Evolutionary conservation across 768 basidiomycete species (phyloP), one percentile per base, ranked within the genome.

Genomic region (Russula virescens): DNA sequence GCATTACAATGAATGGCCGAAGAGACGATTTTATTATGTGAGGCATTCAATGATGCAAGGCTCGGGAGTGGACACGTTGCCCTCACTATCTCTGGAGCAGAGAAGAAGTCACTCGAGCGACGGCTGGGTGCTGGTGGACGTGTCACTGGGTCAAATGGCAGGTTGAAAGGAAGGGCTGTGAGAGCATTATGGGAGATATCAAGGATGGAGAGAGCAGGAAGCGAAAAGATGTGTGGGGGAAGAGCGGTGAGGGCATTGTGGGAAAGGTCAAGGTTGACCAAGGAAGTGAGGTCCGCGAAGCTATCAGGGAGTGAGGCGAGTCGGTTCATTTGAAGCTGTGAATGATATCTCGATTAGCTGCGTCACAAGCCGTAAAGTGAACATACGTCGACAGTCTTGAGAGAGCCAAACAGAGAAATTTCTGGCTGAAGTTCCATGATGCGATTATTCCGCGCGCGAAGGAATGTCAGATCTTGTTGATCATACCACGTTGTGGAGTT

Each of bases 381-480:
- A 54, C 90, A 60, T 74, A 91, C 91, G 72, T 94, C 91, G 45
- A 94, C 68, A 1, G 78, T 81, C 73, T 91, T 92, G 56, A 94
- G 76, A 4, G 88, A 89, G 3, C 91, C 91, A 70, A 94, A 94
- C 49, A 92, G 78, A 0, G 88, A 87, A 16, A 94, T 86, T 71
- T 94, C 91, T 25, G 84, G 85, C 66, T 92, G 91, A 31, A 94
- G 79, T 69, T 89, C 88, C 19, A 80, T 66, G 46, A 94, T 91
- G 21, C 87, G 85, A 68, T 94, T 93, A 68, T 85, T 87, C 82
- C 87, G 87, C 18, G 84, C 85, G 70, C 91, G 92, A 47, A 94
- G 74, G 5, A 88, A 76, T 42, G 82, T 81, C 23, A 94, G 74
- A 73, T 94, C 91, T 70, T 88, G 86, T 1, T 87, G 87, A 70